These are phyloP conservation scores for Nitzschia sp. DNA, from an alignment of 108 stramenopile genomes.

Conservation along the genomic window DNA sequence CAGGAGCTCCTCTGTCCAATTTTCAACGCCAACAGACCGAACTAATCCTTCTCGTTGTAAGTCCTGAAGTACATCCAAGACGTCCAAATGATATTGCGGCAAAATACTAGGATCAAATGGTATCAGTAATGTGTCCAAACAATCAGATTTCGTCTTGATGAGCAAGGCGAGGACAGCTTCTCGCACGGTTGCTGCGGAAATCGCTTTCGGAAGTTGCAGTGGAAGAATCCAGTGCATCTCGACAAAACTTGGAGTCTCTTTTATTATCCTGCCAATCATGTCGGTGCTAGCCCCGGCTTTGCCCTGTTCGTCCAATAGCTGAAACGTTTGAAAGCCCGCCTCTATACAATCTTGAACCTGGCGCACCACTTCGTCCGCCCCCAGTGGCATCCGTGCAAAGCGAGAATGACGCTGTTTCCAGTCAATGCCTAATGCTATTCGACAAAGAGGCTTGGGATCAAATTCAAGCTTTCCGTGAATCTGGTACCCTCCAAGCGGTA, in stretches of 20 bases:
- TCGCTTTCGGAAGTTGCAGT: not conserved
- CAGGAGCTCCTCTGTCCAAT: constrained; percentile 44
- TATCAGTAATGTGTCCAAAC: constrained; percentile 28
- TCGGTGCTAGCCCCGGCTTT: constrained; percentile 38
- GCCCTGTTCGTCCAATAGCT: constrained; percentile 3
- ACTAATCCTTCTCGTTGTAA: constrained; percentile 73
- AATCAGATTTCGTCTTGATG: constrained; percentile 22
- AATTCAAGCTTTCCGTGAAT: constrained; percentile 17
- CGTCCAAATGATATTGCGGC: constrained; percentile 56
- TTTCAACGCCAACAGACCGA: constrained; percentile 46
- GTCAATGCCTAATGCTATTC: constrained; percentile 25
- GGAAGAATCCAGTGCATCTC: constrained; percentile 38
- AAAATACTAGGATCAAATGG: constrained; percentile 5
- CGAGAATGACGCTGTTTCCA: not conserved
- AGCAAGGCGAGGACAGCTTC: constrained; percentile 21
- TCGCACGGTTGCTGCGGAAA: constrained; percentile 9
- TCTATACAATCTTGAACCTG: constrained; percentile 59
- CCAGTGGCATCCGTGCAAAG: constrained; percentile 3
- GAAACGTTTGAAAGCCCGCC: constrained; percentile 71
- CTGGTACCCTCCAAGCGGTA: constrained; percentile 41
- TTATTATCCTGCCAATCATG: constrained; percentile 35
- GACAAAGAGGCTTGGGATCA: constrained; percentile 39
- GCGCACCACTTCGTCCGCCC: constrained; percentile 14
- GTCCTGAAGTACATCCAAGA: constrained; percentile 56
- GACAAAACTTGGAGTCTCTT: constrained; percentile 55